Conservation (phyloP, 2,329 filamentous ascomycete species). For the Westerdykella sp. region DNA sequence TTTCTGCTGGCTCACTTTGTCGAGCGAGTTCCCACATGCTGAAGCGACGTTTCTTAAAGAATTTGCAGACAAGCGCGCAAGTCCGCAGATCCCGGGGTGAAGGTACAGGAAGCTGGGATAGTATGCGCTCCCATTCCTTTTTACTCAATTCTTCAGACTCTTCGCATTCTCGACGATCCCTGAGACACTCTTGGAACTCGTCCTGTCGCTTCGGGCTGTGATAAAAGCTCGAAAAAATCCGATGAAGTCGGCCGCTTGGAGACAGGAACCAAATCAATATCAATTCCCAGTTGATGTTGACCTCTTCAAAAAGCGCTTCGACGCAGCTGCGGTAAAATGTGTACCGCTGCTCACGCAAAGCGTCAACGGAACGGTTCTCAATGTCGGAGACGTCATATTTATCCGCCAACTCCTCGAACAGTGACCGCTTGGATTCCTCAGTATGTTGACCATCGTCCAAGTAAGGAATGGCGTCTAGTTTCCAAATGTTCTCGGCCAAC, state of each 20-base stretch:
- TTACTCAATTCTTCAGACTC: conserved; percentile 25
- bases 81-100: conserved; percentile 18
- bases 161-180: conserved; percentile 16
- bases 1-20: conserved; percentile 15
- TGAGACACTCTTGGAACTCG: conserved; percentile 8
- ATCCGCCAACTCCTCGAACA: too few relatives aligned
- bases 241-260: conserved; percentile 8
- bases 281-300: conserved; percentile 33
- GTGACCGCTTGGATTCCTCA: too few relatives aligned
- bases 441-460: too few relatives aligned
- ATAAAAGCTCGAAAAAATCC: conserved; percentile 6
- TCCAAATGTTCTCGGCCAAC: too few relatives aligned
- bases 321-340: conserved; percentile 13
- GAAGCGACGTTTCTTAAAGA: conserved; percentile 33
- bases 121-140: conserved; percentile 25
- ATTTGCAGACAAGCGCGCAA: conserved; percentile 33
- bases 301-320: conserved; percentile 30
- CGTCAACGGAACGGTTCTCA: too few relatives aligned
- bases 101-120: conserved; percentile 24
- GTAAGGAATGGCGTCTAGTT: too few relatives aligned
- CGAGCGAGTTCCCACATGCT: conserved; percentile 40
- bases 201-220: conserved; percentile 1
- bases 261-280: conserved; percentile 39
- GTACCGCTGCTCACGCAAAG: too few relatives aligned
- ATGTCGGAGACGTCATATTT: too few relatives aligned